Percentiles rank a stretch among this genome's conserved stretches.
Evolutionary conservation across 2,329 filamentous ascomycete genomes (phyloP).

Genomic region (Pseudocercospora pini-densiflorae): DNA sequence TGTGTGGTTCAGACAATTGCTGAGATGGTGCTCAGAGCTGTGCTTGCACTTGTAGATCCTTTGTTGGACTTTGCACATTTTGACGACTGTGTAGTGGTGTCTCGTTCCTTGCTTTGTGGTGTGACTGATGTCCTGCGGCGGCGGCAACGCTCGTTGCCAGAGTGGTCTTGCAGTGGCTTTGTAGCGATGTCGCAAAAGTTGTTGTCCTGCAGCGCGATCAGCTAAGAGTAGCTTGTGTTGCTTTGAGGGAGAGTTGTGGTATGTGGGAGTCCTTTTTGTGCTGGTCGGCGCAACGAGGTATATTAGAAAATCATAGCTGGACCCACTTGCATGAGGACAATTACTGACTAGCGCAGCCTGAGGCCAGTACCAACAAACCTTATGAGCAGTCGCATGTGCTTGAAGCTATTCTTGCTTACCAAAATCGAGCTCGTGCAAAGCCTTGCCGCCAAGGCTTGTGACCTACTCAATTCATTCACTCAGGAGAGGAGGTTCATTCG

Average conservation of each 20-base stretch:
- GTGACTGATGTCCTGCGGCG: too few relatives aligned
- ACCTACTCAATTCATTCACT: not conserved
- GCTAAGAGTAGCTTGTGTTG: too few relatives aligned
- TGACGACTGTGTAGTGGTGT: not conserved
- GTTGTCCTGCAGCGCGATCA: too few relatives aligned
- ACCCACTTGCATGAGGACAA: not conserved
- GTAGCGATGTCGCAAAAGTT: too few relatives aligned
- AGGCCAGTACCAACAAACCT: not conserved
- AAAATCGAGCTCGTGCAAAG: not conserved
- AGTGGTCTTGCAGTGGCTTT: too few relatives aligned
- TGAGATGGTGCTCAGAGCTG: not conserved
- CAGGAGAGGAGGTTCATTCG: not conserved
- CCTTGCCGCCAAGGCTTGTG: too few relatives aligned
- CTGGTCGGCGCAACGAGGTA: not conserved
- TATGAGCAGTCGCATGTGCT: not conserved
- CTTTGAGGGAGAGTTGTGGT: too few relatives aligned
- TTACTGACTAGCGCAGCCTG: not conserved
- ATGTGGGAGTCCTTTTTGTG: too few relatives aligned
- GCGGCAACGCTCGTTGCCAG: too few relatives aligned
- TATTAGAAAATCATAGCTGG: not conserved
- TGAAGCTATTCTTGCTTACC: not conserved
- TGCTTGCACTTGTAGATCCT: not conserved
- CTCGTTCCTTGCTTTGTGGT: not conserved
- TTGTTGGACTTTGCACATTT: conserved; percentile 11
- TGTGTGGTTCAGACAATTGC: not conserved